A percentile compares a stretch with the other conserved stretches of the same genome.
Evolutionary conservation across 2,329 filamentous ascomycete genomes (phyloP).

Genomic region (Cladosporium oxysporum): DNA sequence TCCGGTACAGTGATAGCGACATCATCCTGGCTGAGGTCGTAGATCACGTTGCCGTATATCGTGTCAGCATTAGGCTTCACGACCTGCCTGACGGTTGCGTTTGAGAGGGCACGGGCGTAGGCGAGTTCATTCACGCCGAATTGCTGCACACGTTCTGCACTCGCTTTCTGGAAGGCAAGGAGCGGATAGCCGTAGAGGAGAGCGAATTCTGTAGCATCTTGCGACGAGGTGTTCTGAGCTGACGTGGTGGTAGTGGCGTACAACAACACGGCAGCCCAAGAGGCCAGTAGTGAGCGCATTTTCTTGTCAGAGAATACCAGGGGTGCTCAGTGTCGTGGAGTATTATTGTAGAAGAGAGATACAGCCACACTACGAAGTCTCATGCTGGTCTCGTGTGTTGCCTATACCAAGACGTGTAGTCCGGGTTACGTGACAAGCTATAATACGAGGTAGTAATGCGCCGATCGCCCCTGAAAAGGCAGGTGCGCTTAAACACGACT

Average conservation of each 20-base stretch:
- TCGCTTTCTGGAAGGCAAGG: constrained; percentile 24
- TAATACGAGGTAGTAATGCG: background rate
- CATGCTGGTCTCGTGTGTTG: background rate
- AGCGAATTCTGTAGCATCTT: constrained; percentile 27
- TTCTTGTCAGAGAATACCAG: background rate
- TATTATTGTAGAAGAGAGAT: background rate
- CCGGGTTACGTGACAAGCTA: constrained; percentile 7
- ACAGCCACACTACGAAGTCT: background rate
- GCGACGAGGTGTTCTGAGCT: constrained; percentile 13
- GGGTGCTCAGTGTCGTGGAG: background rate
- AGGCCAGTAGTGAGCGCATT: background rate
- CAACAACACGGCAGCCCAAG: background rate
- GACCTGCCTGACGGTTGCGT: constrained; percentile 19
- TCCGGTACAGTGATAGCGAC: constrained; percentile 24
- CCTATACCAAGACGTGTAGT: background rate
- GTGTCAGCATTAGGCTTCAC: constrained; percentile 32
- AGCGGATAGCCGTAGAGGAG: constrained; percentile 30
- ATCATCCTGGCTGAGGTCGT: constrained; percentile 27
- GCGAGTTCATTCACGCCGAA: constrained; percentile 23
- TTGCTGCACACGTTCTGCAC: background rate
- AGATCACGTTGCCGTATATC: constrained; percentile 26
- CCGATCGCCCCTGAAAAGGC: background rate
- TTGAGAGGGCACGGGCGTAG: constrained; percentile 20
- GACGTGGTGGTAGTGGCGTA: background rate
- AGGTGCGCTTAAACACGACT: constrained; percentile 1